Base-by-base conservation (phyloP, 345 rosid species). In the Eucalyptus melliodora region DNA sequence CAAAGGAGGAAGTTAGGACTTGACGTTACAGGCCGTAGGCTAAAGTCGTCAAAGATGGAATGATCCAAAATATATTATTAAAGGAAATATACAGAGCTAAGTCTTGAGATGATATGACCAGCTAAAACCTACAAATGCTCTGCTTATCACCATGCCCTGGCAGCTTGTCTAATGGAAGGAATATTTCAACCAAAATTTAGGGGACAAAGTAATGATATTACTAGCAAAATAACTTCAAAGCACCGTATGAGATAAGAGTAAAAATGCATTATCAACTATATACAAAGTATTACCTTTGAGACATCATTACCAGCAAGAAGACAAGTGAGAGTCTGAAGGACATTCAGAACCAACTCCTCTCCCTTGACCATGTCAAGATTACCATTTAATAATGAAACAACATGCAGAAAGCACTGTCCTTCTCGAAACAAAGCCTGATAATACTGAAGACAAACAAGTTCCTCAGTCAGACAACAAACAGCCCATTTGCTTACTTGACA, bases 321-420 rank as follows among this genome's bases (percentile, higher is more conserved):
- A 87, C 92, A 95, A 31, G 96, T 96, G 72, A 97, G 96, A 88
- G 99, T 95, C 89, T 94, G 95, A 85, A 97, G 96, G 90, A 97
- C 99, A 94, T 95, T 95, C 89, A 96, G 92, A 91, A 95, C 99
- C 94, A 97, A 94, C 91, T 92, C 94, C 94, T 97, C 99, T 87
- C 99, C 98, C 89, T 93, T 94, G 45, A 89, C 95, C 92, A 92
- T 94, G 88, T 96, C 98, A 89, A 95, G 94, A 88, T 94, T 96
- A 87, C 99, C 97, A 94, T 96, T 97, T 89, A 97, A 92, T 83
- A 97, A 94, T 87, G 99, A 97, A 85, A 97, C 98, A 87, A 97
- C 95, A 93, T 96, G 98, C 93, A 97, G 91, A 95, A 97, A 97
- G 93, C 99, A 97, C 92, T 95, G 98, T 53, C 98, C 97, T 51